A percentile compares a stretch with the other conserved stretches of the same genome.
phyloP scores from a whole-genome alignment of 164 flowering plant genomes.

The Chimonanthus praecox region DNA sequence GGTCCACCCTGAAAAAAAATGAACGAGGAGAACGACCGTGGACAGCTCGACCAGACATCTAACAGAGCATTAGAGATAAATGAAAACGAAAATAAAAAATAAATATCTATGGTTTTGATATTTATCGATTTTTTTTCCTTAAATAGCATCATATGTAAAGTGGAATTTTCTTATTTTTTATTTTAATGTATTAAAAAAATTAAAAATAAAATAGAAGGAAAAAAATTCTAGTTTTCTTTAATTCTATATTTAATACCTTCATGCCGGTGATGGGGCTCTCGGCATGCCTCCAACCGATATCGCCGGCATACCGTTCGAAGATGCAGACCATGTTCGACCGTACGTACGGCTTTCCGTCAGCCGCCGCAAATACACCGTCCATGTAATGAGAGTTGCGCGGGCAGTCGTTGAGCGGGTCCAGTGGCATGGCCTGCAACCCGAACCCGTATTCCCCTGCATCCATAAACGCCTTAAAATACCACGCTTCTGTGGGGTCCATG shows the following conservation, averaged over 20 bases:
- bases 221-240: too few species aligned
- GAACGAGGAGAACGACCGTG: too few species aligned
- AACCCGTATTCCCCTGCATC: conserved; percentile 98
- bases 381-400: conserved; percentile 77
- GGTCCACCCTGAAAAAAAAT: too few species aligned
- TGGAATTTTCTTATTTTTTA: too few species aligned
- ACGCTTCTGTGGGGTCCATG: conserved; percentile 89
- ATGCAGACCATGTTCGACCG: conserved; percentile 73
- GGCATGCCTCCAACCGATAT: conserved; percentile 85
- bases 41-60: too few species aligned
- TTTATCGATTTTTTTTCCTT: too few species aligned
- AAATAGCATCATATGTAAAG: too few species aligned
- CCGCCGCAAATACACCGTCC: conserved; percentile 83
- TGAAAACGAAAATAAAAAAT: too few species aligned
- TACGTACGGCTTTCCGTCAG: conserved; percentile 74
- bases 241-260: conserved; percentile 16
- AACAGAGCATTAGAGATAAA: too few species aligned
- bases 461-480: conserved; percentile 97
- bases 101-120: too few species aligned
- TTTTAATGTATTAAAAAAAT: too few species aligned
- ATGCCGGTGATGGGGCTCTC: conserved; percentile 42
- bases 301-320: conserved; percentile 82
- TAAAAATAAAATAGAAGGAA: too few species aligned
- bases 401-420: conserved; percentile 87
- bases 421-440: conserved; percentile 77